Conservation (phyloP, 2,329 filamentous ascomycete genomes). For the Hypoxylon sp. region DNA sequence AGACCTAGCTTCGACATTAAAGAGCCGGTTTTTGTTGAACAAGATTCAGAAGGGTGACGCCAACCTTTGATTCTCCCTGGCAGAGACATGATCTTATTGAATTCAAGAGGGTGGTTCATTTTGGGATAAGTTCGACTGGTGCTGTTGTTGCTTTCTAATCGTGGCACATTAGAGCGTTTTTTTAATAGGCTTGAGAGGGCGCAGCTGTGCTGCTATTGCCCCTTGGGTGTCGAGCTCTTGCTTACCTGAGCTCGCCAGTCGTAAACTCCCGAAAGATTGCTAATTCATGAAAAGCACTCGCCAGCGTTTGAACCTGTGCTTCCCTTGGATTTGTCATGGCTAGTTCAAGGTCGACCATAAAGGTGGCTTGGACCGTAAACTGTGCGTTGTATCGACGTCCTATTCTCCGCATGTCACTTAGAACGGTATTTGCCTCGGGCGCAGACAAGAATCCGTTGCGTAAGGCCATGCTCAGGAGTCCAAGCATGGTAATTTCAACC, state of each 20-base stretch:
- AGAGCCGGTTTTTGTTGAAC: not conserved
- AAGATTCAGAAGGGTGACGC: conserved; percentile 1
- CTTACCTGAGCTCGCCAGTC: conserved; percentile 35
- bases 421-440: conserved; percentile 25
- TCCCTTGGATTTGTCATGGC: conserved; percentile 34
- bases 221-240: conserved; percentile 13
- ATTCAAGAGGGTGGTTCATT: conserved; percentile 2
- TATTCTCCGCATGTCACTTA: conserved; percentile 29
- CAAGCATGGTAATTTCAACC: conserved; percentile 38
- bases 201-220: conserved; percentile 9
- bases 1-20: conserved; percentile 5
- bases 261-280: conserved; percentile 35
- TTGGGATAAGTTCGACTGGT: conserved; percentile 1
- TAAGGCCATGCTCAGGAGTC: conserved; percentile 42
- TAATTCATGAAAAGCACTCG: conserved; percentile 33
- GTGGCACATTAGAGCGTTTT: conserved; percentile 16
- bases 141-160: conserved; percentile 17
- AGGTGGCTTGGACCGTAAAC: conserved; percentile 26
- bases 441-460: conserved; percentile 33
- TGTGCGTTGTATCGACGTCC: conserved; percentile 26
- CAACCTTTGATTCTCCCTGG: not conserved
- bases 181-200: conserved; percentile 1
- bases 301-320: conserved; percentile 30
- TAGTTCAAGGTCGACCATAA: conserved; percentile 35
- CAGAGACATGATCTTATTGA: not conserved